phyloP scores from a whole-genome alignment of 139 green algal species.

The Chlorella vulgaris region DNA sequence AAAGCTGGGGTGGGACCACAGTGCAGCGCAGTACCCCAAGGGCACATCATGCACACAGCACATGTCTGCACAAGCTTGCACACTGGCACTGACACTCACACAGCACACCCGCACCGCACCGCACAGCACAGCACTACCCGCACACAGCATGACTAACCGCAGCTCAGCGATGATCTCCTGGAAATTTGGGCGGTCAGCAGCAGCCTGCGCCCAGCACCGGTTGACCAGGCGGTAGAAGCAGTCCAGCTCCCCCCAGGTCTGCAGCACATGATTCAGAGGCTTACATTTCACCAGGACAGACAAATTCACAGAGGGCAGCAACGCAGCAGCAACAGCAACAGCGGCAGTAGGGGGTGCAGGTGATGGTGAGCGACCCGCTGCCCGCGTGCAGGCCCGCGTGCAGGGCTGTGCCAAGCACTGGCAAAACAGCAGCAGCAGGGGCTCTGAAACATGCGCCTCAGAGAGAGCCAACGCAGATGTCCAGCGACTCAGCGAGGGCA shows the following conservation, averaged over 20 bases:
- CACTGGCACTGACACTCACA: neutral
- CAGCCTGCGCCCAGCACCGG: slow-evolving; percentile 66
- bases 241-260: slow-evolving; percentile 45
- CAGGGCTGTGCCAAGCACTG: too few relatives aligned
- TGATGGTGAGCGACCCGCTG: too few relatives aligned
- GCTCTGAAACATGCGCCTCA: too few relatives aligned
- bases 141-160: slow-evolving; percentile 31
- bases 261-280: neutral
- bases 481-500: too few relatives aligned
- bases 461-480: too few relatives aligned
- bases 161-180: slow-evolving; percentile 60
- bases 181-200: slow-evolving; percentile 60
- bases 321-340: neutral
- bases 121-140: too few relatives aligned
- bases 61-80: neutral
- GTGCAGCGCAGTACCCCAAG: neutral
- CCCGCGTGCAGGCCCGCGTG: too few relatives aligned
- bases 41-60: neutral
- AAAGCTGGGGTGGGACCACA: neutral
- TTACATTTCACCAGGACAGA: too few relatives aligned
- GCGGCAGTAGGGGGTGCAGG: neutral
- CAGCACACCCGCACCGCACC: too few relatives aligned
- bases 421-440: neutral
- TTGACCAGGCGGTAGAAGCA: slow-evolving; percentile 70
- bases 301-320: too few relatives aligned